Base-by-base conservation (phyloP, 805 yeast species). In the Candida patagonica region DNA sequence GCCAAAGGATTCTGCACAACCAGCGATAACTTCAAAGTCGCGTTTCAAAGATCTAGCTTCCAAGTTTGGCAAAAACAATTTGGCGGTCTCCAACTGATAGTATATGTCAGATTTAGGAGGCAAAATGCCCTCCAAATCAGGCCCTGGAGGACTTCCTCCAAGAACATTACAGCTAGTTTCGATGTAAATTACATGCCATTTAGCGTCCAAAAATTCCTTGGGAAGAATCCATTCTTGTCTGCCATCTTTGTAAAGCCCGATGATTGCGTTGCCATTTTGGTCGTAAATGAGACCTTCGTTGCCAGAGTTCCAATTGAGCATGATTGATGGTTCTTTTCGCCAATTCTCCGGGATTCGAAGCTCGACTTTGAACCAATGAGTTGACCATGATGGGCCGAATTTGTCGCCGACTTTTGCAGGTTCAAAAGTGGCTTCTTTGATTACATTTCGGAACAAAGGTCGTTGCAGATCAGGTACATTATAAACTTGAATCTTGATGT, bases 321-420 rank as follows among this genome's bases (percentile, higher is more conserved):
- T 62, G 29, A 84, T 68, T 41, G 65, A 68, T 25, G 73, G 74
- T 12, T 66, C 65, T 19, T 64, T 55, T 6, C 60, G 46, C 67
- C 72, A 64, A 19, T 42, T 38, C 10, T 65, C 50, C 0, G 95
- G 94, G 3, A 88, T 65, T 10, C 66, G 64, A 43, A 82, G 60
- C 12, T 67, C 61, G 15, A 88, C 62, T 49, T 76, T 73, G 60
- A 89, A 85, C 97, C 97, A 88, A 47, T 85, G 89, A 0, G 96
- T 80, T 42, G 88, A 78, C 97, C 97, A 88, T 10, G 92, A 81
- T 2, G 97, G 97, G 0, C 96, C 96, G 56, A 82, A 85, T 5
- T 66, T 62, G 48, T 81, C 79, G 19, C 89, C 92, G 45, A 74
- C 75, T 22, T 49, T 42, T 2, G 64, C 54, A 1, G 55, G 52